Evolutionary conservation across 108 stramenopile species (phyloP).

Genomic region (Chaetoceros muelleri): DNA sequence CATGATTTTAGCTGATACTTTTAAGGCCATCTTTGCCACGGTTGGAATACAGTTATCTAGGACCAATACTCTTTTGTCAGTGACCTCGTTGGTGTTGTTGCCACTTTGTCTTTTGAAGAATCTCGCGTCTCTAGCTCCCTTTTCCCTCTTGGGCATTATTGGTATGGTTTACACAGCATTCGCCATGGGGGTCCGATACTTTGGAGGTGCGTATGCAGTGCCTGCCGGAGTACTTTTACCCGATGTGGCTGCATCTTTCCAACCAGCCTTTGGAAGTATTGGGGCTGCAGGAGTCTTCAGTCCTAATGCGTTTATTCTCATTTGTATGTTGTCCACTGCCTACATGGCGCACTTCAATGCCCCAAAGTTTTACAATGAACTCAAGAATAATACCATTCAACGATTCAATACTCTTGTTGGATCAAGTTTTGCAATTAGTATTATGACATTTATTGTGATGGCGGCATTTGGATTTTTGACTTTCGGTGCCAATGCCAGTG

Average conservation of each 20-base stretch:
- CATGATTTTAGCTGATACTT: constrained; percentile 93
- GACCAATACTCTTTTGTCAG: constrained; percentile 37
- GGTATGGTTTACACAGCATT: constrained; percentile 82
- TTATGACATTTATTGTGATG: constrained; percentile 64
- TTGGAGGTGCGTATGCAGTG: constrained; percentile 68
- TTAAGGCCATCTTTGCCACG: constrained; percentile 49
- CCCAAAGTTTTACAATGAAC: constrained; percentile 81
- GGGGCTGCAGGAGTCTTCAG: constrained; percentile 59
- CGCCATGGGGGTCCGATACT: constrained; percentile 63
- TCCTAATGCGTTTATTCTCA: constrained; percentile 66
- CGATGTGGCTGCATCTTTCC: constrained; percentile 44
- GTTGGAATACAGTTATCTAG: constrained; percentile 31
- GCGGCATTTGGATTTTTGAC: constrained; percentile 83
- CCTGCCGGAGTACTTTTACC: constrained; percentile 18
- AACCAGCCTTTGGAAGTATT: constrained; percentile 58
- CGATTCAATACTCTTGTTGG: constrained; percentile 73
- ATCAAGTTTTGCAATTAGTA: constrained; percentile 66
- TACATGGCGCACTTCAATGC: constrained; percentile 98
- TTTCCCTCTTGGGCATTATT: constrained; percentile 68
- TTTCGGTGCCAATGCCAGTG: constrained; percentile 75
- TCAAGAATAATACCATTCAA: constrained; percentile 79
- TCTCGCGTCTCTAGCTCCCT: constrained; percentile 73
- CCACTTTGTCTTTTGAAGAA: constrained; percentile 89
- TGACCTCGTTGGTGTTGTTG: constrained; percentile 64
- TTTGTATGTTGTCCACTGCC: constrained; percentile 95